Evolutionary conservation across 1,139 yeast genomes (phyloP), one percentile per base, ranked within the genome.

Genomic region (Sugiyamaella castrensis): DNA sequence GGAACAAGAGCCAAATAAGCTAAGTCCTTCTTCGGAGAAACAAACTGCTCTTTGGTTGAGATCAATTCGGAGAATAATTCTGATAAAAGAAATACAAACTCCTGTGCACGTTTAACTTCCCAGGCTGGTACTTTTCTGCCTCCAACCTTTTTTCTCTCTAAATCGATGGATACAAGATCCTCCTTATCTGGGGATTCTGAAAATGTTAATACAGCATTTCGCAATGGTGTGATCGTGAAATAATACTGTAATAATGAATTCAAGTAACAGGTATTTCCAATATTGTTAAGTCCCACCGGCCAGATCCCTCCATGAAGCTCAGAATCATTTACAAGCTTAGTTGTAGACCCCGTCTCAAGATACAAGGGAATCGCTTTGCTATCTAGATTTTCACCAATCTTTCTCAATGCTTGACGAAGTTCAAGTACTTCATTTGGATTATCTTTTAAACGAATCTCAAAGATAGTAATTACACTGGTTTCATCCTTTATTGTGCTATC

Each of bases 201-300:
- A 55, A 84, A 88, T 1, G 71, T 62, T 46, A 86, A 62, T 13
- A 88, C 76, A 54, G 79, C 76, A 1, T 84, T 81, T 51, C 98
- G 75, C 41, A 92, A 71, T 0, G 97, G 97, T 48, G 80, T 79
- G 45, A 92, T 81, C 9, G 91, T 85, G 68, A 88, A 92, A 64
- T 88, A 91, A 61, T 84, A 92, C 63, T 92, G 98, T 31, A 92
- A 71, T 46, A 92, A 73, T 0, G 97, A 89, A 63, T 92, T 92
- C 63, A 92, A 74, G 59, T 92, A 92, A 66, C 98, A 92, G 0
- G 98, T 91, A 63, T 92, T 92, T 31, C 98, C 98, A 57, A 89
- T 89, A 62, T 92, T 92, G 65, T 85, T 87, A 62, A 92, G 74
- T 0, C 98, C 98, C 5, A 89, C 87, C 0, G 98, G 98, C 80